A percentile compares a stretch with the other conserved stretches of the same genome.
These are phyloP conservation scores for Westerdykella ornata DNA, from an alignment of 2,329 filamentous ascomycete genomes.

Conservation along the genomic window DNA sequence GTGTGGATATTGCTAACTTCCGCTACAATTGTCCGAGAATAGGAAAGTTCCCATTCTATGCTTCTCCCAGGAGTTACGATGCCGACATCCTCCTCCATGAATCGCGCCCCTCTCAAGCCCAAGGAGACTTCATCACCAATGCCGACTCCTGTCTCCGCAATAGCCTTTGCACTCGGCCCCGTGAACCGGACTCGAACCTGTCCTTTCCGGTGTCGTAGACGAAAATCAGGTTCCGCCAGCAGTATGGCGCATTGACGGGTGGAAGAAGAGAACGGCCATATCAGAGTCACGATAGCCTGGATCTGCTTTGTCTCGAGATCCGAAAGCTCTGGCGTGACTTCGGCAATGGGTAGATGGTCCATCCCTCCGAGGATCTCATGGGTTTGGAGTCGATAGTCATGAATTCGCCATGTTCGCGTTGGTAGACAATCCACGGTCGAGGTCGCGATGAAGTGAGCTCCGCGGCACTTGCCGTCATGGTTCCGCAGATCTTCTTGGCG, in stretches of 20 bases:
- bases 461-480: background rate
- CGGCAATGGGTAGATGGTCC: constrained; percentile 27
- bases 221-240: constrained; percentile 77
- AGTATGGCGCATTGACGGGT: constrained; percentile 68
- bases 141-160: constrained; percentile 61
- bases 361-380: constrained; percentile 11
- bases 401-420: background rate
- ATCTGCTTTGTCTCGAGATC: constrained; percentile 40
- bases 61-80: constrained; percentile 51
- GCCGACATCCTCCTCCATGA: constrained; percentile 50
- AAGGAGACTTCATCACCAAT: constrained; percentile 73
- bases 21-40: constrained; percentile 34
- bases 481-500: background rate
- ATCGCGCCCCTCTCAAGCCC: constrained; percentile 61
- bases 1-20: constrained; percentile 17
- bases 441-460: background rate
- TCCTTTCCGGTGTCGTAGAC: constrained; percentile 66
- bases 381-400: background rate
- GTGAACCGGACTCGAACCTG: constrained; percentile 74
- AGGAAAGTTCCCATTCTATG: constrained; percentile 53
- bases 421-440: background rate
- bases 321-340: constrained; percentile 27
- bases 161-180: constrained; percentile 61
- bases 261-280: constrained; percentile 85
- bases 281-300: constrained; percentile 69